These are phyloP conservation scores for Aschersonia sp. DNA, from an alignment of 2,329 filamentous ascomycete genomes.

Conservation along the genomic window DNA sequence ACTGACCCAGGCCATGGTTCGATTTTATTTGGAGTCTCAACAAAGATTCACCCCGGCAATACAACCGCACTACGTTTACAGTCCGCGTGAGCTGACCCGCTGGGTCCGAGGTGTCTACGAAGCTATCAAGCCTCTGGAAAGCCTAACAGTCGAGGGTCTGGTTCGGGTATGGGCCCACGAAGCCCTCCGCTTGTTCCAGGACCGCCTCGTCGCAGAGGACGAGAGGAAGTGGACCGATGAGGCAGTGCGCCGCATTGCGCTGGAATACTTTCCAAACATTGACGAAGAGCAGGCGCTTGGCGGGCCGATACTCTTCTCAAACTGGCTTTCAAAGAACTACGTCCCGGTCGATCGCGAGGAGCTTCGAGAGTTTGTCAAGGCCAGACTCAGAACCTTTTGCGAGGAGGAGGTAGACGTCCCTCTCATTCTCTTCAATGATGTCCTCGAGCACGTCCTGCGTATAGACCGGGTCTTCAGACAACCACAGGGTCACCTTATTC, in stretches of 20 bases:
- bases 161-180: constrained; percentile 98
- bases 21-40: constrained; percentile 90
- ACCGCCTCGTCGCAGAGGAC: constrained; percentile 86
- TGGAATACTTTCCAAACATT: constrained; percentile 90
- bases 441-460: constrained; percentile 90
- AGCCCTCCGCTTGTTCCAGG: constrained; percentile 88
- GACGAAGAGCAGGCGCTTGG: constrained; percentile 79
- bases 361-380: constrained; percentile 93
- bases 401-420: constrained; percentile 99
- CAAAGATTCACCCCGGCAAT: constrained; percentile 89
- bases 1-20: constrained; percentile 94
- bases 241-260: constrained; percentile 68
- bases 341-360: constrained; percentile 91
- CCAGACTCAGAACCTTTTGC: constrained; percentile 92
- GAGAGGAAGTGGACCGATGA: constrained; percentile 94
- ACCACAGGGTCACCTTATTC: constrained; percentile 91
- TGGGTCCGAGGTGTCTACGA: constrained; percentile 98
- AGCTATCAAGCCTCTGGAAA: constrained; percentile 84
- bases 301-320: constrained; percentile 93
- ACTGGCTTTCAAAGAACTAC: constrained; percentile 98
- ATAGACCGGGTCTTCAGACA: constrained; percentile 98
- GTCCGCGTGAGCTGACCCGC: constrained; percentile 89
- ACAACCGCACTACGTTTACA: constrained; percentile 98
- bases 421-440: constrained; percentile 97
- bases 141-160: constrained; percentile 74